Percentiles rank a stretch among this genome's conserved stretches.
phyloP scores from a whole-genome alignment of 2,329 filamentous ascomycete genomes.

The Knufia petricola region DNA sequence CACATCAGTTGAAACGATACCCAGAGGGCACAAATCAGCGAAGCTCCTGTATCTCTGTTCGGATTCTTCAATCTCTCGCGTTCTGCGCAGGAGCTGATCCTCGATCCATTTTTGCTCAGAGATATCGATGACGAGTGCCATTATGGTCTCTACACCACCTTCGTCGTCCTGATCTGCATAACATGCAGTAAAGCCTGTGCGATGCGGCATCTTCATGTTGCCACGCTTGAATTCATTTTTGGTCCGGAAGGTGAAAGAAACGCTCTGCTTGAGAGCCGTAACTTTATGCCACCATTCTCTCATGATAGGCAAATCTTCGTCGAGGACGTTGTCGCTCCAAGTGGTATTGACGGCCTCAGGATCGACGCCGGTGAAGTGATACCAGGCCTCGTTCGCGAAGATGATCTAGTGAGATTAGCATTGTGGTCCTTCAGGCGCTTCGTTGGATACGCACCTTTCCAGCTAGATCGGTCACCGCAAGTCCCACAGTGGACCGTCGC shows the following conservation, averaged over 20 bases:
- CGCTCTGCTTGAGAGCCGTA: slow-evolving; percentile 6
- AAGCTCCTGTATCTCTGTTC: slow-evolving; percentile 9
- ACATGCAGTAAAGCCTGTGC: not conserved
- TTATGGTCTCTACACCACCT: slow-evolving; percentile 6
- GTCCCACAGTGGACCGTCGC: slow-evolving; percentile 6
- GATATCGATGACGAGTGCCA: slow-evolving; percentile 25
- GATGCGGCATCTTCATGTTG: slow-evolving; percentile 3
- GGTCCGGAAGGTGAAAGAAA: not conserved
- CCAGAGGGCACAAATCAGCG: slow-evolving; percentile 7
- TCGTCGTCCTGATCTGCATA: slow-evolving; percentile 9
- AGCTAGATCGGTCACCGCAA: not conserved
- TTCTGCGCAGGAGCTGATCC: slow-evolving; percentile 37
- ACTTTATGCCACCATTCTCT: slow-evolving; percentile 10
- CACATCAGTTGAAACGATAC: slow-evolving; percentile 3
- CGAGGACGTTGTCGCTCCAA: slow-evolving; percentile 5
- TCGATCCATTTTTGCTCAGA: slow-evolving; percentile 39
- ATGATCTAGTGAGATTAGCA: slow-evolving; percentile 3
- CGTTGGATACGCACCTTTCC: not conserved
- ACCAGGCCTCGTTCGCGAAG: slow-evolving; percentile 9
- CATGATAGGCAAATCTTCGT: slow-evolving; percentile 6
- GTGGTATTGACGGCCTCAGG: not conserved
- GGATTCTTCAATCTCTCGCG: slow-evolving; percentile 13
- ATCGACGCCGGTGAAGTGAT: not conserved
- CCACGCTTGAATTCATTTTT: slow-evolving; percentile 5
- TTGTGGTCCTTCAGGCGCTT: not conserved